Percentiles rank a stretch among this genome's conserved stretches.
Conservation (phyloP, 306 rosid genomes). For the Dalbergia cochinchinensis region DNA sequence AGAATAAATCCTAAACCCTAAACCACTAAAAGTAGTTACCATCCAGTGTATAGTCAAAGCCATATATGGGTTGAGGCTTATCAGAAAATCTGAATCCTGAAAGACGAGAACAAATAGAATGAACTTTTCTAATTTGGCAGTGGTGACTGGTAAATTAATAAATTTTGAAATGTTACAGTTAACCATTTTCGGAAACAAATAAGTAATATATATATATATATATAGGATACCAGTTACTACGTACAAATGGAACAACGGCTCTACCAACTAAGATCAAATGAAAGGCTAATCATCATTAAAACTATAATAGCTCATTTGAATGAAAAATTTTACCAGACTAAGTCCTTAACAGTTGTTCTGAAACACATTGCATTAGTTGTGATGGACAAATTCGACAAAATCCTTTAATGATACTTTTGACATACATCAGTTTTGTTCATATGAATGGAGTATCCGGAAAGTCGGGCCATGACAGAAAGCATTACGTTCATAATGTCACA, state of each 20-base stretch:
- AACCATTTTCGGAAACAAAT: background rate
- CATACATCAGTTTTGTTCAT: background rate
- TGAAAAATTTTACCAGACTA: background rate
- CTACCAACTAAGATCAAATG: background rate
- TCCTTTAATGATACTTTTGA: slow-evolving; percentile 5
- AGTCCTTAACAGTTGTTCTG: background rate
- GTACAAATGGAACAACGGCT: background rate
- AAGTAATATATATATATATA: background rate
- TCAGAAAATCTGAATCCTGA: slow-evolving; percentile 94
- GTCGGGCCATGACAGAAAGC: slow-evolving; percentile 23
- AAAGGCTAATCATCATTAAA: slow-evolving; percentile 15
- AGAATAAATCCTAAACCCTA: too few species aligned
- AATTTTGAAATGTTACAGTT: background rate
- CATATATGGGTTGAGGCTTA: slow-evolving; percentile 93
- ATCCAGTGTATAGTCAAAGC: slow-evolving; percentile 83
- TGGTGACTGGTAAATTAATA: background rate
- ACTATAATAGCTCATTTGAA: background rate
- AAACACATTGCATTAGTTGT: slow-evolving; percentile 14
- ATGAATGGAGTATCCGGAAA: background rate
- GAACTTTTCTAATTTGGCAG: slow-evolving; percentile 2
- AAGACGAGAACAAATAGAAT: slow-evolving; percentile 41
- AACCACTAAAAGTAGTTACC: slow-evolving; percentile 59
- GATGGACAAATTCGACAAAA: slow-evolving; percentile 8
- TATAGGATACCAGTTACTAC: too few species aligned
- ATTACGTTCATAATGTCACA: slow-evolving; percentile 20